phyloP scores from a whole-genome alignment of 371 early-diverging fungal species.

The Apophysomyces elegans region DNA sequence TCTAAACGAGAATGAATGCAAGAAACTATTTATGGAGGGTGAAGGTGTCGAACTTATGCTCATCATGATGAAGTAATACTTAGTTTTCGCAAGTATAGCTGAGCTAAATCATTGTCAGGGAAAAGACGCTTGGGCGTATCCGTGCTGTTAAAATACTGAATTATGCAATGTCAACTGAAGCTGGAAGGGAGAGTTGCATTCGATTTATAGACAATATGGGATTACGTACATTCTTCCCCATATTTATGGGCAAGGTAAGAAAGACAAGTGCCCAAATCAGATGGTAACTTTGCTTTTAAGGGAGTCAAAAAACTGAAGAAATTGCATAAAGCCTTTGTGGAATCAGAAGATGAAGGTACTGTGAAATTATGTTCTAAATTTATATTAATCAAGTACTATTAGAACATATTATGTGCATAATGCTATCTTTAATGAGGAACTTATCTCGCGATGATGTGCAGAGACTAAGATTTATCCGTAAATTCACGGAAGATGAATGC shows the following conservation, averaged over 20 bases:
- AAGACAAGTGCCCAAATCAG: not conserved
- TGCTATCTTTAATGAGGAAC: slow-evolving; percentile 73
- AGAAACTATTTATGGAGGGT: slow-evolving; percentile 71
- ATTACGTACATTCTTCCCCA: slow-evolving; percentile 78
- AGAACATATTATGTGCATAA: slow-evolving; percentile 85
- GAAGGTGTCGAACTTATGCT: slow-evolving; percentile 94
- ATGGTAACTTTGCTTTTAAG: slow-evolving; percentile 31
- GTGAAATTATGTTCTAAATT: not conserved
- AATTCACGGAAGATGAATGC: slow-evolving; percentile 81
- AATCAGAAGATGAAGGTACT: slow-evolving; percentile 77
- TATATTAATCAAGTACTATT: not conserved
- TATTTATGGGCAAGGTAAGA: slow-evolving; percentile 74
- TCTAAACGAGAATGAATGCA: slow-evolving; percentile 63
- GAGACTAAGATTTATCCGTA: slow-evolving; percentile 77
- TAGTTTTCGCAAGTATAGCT: not conserved
- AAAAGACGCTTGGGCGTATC: slow-evolving; percentile 78
- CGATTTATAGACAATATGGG: slow-evolving; percentile 84
- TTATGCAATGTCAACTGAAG: slow-evolving; percentile 73
- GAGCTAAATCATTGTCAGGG: slow-evolving; percentile 45
- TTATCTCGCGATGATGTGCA: slow-evolving; percentile 62
- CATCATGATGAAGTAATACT: slow-evolving; percentile 77
- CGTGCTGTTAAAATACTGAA: slow-evolving; percentile 88
- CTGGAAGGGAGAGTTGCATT: slow-evolving; percentile 55
- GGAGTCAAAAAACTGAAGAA: slow-evolving; percentile 74
- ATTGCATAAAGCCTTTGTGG: slow-evolving; percentile 63